phyloP scores from a whole-genome alignment of 805 yeast species.

The Yarrowia sp. region DNA sequence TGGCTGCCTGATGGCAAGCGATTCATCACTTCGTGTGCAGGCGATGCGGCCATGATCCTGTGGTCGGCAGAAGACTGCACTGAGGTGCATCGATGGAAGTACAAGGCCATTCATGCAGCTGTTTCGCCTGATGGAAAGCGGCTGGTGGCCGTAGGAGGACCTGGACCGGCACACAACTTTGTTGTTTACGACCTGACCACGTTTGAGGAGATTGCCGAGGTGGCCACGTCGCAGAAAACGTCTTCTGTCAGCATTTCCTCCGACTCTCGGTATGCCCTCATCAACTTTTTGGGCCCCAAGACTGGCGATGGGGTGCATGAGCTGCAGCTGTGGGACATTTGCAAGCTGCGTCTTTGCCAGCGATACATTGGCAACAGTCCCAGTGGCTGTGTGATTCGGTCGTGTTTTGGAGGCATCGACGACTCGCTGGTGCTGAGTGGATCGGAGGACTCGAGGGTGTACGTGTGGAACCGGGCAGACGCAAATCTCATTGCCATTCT shows the following conservation, averaged over 20 bases:
- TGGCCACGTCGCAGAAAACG: constrained; percentile 54
- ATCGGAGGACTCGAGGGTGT: constrained; percentile 73
- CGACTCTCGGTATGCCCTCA: constrained; percentile 53
- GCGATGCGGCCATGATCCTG: constrained; percentile 39
- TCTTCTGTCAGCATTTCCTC: constrained; percentile 62
- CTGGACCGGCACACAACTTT: constrained; percentile 44
- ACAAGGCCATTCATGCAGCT: constrained; percentile 64
- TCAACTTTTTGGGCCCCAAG: constrained; percentile 38
- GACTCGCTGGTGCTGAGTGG: constrained; percentile 77
- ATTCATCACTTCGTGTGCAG: constrained; percentile 69
- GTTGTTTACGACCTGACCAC: constrained; percentile 54
- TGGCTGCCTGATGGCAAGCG: constrained; percentile 58
- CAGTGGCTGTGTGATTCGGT: constrained; percentile 63
- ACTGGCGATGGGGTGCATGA: constrained; percentile 33
- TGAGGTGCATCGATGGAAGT: constrained; percentile 38
- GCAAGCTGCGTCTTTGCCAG: constrained; percentile 52
- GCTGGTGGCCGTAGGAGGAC: constrained; percentile 62
- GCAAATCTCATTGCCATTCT: constrained; percentile 63
- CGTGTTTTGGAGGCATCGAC: constrained; percentile 69
- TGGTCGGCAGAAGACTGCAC: constrained; percentile 41
- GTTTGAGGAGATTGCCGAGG: constrained; percentile 43
- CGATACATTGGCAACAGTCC: constrained; percentile 73
- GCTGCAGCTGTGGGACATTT: constrained; percentile 75
- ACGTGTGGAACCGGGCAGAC: constrained; percentile 71
- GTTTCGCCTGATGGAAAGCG: constrained; percentile 61